These are phyloP conservation scores for Ogataea naganishii DNA, from an alignment of 805 yeast species.

Conservation along the genomic window DNA sequence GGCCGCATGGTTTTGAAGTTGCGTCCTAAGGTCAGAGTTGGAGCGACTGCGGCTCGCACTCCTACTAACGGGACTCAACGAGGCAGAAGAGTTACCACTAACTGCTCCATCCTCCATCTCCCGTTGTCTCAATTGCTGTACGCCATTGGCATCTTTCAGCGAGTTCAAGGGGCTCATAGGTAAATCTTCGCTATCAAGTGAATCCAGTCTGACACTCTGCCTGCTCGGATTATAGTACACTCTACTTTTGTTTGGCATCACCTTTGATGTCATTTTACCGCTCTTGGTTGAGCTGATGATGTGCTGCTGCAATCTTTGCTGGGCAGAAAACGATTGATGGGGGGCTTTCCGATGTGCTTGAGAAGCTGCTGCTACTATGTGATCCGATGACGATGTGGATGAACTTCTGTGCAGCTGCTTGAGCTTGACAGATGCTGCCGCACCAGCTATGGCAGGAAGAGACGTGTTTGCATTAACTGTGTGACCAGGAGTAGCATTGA, in stretches of 20 bases:
- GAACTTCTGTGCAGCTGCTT: too few species aligned
- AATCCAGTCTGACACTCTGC: too few species aligned
- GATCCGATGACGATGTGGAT: too few species aligned
- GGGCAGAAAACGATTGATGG: constrained; percentile 19
- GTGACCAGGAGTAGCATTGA: too few species aligned
- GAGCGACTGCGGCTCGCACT: not conserved
- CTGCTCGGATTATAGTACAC: constrained; percentile 9
- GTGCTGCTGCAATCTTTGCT: constrained; percentile 27
- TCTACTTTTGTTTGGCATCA: constrained; percentile 16
- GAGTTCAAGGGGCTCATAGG: constrained; percentile 24
- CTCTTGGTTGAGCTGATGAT: constrained; percentile 21
- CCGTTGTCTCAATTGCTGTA: too few species aligned
- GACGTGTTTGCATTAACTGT: too few species aligned
- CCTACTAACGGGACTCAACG: constrained; percentile 1
- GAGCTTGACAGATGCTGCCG: constrained; percentile 16
- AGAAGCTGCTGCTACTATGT: constrained; percentile 13
- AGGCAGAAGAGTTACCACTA: constrained; percentile 1
- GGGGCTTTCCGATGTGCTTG: constrained; percentile 9
- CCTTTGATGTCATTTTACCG: constrained; percentile 22
- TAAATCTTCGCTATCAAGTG: constrained; percentile 14
- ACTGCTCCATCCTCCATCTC: not conserved
- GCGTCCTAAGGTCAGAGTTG: too few species aligned
- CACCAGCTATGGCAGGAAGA: constrained; percentile 15
- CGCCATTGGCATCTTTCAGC: constrained; percentile 11
- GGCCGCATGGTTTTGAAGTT: too few species aligned